Evolutionary conservation across 345 rosid genomes (phyloP), one percentile per base, ranked within the genome.

Genomic region (Psidium guajava): DNA sequence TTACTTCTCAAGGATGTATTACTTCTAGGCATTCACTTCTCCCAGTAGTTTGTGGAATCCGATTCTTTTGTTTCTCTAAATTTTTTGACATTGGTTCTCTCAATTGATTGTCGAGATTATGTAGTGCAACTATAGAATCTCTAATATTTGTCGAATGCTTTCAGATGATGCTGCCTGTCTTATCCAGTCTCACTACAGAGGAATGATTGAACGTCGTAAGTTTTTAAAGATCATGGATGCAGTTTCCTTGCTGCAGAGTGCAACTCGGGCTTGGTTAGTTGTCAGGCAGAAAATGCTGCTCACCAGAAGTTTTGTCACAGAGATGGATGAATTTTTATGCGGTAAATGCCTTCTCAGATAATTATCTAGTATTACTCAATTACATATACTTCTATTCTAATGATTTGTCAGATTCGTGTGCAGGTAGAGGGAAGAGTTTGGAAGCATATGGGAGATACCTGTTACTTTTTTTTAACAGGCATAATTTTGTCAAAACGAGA

Each of bases 181-280:
- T 86, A 94, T 96, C 88, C 98, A 96, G 90, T 90, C 94, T 42
- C 89, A 86, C 81, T 87, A 91, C 69, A 93, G 96, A 89, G 87
- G 91, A 85, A 89, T 86, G 74, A 64, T 83, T 42, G 94, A 86
- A 44, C 92, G 87, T 85, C 85, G 32, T 42, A 90, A 88, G 36
- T 94, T 88, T 88, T 84, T 88, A 88, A 94, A 94, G 94, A 87
- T 55, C 52, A 88, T 50, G 87, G 85, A 86, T 86, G 93, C 91
- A 32, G 85, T 91, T 84, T 82, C 80, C 53, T 86, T 89, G 87
- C 82, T 96, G 91, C 95, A 95, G 90, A 91, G 84, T 86, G 90
- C 90, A 61, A 85, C 88, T 52, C 91, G 91, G 84, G 90, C 90
- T 86, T 93, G 95, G 97, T 90, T 94, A 83, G 82, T 88, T 51